Evolutionary conservation across 23 red algal species (phyloP).

Genomic region (Gracilaria vermiculophylla): DNA sequence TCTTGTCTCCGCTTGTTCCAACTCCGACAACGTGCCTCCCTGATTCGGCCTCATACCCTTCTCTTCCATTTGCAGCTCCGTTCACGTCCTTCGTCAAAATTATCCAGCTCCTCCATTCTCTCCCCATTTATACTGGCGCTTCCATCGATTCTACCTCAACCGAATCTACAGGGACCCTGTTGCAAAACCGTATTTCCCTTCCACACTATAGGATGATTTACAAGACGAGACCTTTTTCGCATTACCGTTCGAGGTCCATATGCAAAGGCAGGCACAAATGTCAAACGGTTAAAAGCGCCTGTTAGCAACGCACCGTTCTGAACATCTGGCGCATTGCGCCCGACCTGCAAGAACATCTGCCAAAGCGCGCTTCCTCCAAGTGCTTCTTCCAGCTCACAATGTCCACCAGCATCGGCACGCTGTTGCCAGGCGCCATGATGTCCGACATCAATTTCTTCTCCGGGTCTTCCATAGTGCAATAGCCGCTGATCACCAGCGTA

Average conservation of each 20-base stretch:
- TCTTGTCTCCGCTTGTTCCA: not conserved
- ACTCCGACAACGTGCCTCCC: not conserved
- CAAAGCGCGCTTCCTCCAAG: constrained; percentile 85
- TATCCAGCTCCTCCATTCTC: not conserved
- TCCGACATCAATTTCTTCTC: constrained; percentile 73
- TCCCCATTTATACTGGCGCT: not conserved
- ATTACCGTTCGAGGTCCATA: no score
- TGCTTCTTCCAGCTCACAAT: constrained; percentile 53
- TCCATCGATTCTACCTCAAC: no score
- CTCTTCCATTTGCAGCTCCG: no score
- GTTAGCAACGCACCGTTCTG: constrained; percentile 47
- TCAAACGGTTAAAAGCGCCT: constrained; percentile 85
- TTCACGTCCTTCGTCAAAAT: no score
- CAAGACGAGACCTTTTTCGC: no score
- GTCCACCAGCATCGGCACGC: constrained; percentile 70
- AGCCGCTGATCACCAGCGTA: constrained; percentile 91
- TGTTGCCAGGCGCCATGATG: constrained; percentile 73
- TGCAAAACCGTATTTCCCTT: no score
- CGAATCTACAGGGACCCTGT: no score
- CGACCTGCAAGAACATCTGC: constrained; percentile 84
- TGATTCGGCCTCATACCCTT: not conserved
- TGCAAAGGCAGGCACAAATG: no score
- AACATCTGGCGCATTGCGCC: constrained; percentile 77
- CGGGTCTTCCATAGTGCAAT: constrained; percentile 80
- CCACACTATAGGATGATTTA: no score